These are phyloP conservation scores for Alloteropsis angusta DNA, from an alignment of 202 grass and related monocot genomes.

Conservation along the genomic window DNA sequence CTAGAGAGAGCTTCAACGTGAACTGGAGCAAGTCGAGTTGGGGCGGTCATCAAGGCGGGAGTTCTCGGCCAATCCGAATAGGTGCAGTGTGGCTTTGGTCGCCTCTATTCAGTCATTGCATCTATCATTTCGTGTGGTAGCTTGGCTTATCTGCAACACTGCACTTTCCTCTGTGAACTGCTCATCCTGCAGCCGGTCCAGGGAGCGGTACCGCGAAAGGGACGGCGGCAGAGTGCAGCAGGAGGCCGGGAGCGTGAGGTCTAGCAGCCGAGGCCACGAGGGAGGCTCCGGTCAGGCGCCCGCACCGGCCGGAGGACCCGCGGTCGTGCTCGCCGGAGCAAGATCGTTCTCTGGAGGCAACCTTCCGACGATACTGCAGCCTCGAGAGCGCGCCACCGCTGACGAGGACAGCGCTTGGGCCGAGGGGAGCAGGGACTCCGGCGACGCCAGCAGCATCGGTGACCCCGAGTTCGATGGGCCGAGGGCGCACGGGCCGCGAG, in stretches of 20 bases:
- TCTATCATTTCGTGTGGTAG: background rate
- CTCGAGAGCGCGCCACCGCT: conserved; percentile 43
- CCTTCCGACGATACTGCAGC: conserved; percentile 77
- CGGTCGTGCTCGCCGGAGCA: conserved; percentile 41
- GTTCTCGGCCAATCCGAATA: conserved; percentile 52
- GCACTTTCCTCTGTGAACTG: background rate
- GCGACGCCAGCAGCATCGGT: conserved; percentile 59
- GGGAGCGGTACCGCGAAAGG: conserved; percentile 77
- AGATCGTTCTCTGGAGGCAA: conserved; percentile 48
- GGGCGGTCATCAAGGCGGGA: conserved; percentile 70
- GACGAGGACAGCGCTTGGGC: conserved; percentile 47
- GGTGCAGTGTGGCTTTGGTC: conserved; percentile 15
- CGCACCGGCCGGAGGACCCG: background rate
- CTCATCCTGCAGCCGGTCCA: conserved; percentile 34
- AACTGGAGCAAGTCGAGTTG: conserved; percentile 86
- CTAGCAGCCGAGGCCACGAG: conserved; percentile 56
- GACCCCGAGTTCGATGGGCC: conserved; percentile 48
- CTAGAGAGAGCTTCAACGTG: conserved; percentile 81
- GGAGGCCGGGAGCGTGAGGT: conserved; percentile 49
- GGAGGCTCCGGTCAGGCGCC: background rate
- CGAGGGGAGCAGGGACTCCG: conserved; percentile 73
- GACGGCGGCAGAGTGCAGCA: conserved; percentile 51
- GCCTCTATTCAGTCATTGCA: background rate
- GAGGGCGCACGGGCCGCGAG: conserved; percentile 38
- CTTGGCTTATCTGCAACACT: background rate